Base-by-base conservation (phyloP, 495 filamentous ascomycete species). In the Lineolata rhizophorae region DNA sequence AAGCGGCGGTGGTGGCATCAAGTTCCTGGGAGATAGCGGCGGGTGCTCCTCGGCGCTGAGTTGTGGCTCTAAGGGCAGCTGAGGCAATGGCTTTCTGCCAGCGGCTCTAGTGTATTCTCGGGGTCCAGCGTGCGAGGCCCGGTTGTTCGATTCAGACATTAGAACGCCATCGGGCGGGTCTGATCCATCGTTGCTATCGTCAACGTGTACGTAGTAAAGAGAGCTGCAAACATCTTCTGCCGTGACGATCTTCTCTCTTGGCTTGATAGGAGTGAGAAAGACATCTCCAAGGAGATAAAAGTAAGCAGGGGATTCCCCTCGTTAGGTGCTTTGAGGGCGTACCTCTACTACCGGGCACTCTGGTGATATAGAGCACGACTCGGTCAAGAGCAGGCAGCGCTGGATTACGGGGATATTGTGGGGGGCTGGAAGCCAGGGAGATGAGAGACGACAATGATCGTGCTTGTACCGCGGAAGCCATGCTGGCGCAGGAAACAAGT, bases 331-430 rank as follows among this genome's bases (percentile, higher is more conserved):
- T 10, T 25, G 18, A 24, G 4, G 33, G 22, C 60, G 20, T 58
- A 85, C 83, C 83, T 70, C 68, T 68, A 39, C 75, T 91, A 10
- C 87, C 84, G 2, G 85, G 85, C 0, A 95, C 84, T 35, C 82
- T 62, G 8, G 83, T 83, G 39, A 95, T 90, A 47, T 95, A 95
- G 15, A 95, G 58, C 2, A 70, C 67, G 25, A 95, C 51, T 5
- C 76, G 71, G 22, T 76, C 62, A 32, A 68, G 61, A 36, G 54
- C 59, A 35, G 58, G 52, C 38, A 72, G 67, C 8, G 65, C 70
- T n/a, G 68, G 75, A 55, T 70, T 76, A 40, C 65, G 64, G 29
- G 80, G 77, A 48, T 87, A 83, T 32, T 66, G 60, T 20, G 85
- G 85, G 25, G 87, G 85, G 47, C 87, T 81, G 26, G 78, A 67